A percentile compares a stretch with the other conserved stretches of the same genome.
Evolutionary conservation across 768 basidiomycete species (phyloP).

Genomic region (Neoboletus subvelutipes): DNA sequence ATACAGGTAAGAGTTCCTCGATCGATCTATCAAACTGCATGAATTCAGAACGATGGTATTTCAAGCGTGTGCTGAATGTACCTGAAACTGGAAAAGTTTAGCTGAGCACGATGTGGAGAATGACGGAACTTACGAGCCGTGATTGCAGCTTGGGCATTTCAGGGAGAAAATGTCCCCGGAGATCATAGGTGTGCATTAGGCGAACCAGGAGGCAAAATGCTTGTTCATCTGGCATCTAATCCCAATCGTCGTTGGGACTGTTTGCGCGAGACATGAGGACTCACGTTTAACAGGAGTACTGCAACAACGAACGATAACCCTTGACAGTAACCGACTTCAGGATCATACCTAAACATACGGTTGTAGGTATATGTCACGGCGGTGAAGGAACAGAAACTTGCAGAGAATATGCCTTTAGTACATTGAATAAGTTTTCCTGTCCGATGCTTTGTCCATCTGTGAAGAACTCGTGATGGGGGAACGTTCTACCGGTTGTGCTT

Average conservation of each 20-base stretch:
- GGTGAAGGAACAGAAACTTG: constrained; percentile 39
- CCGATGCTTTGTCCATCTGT: constrained; percentile 92
- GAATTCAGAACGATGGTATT: constrained; percentile 17
- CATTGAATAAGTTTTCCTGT: constrained; percentile 96
- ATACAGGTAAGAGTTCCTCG: constrained; percentile 88
- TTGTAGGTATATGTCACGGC: constrained; percentile 4
- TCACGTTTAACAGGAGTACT: constrained; percentile 85
- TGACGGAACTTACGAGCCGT: constrained; percentile 61
- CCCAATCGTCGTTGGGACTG: not conserved
- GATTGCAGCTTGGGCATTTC: constrained; percentile 98
- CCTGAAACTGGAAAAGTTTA: constrained; percentile 54
- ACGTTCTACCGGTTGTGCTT: constrained; percentile 57
- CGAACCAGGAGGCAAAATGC: constrained; percentile 94
- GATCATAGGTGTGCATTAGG: constrained; percentile 94
- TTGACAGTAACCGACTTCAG: constrained; percentile 97
- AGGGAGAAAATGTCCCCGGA: constrained; percentile 95
- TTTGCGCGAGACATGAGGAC: constrained; percentile 17
- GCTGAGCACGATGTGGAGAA: not conserved
- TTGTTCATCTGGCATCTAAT: constrained; percentile 98
- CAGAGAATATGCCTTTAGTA: constrained; percentile 96
- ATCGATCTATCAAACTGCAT: constrained; percentile 87
- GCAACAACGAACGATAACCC: constrained; percentile 96
- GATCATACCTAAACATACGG: constrained; percentile 61
- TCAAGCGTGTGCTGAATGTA: constrained; percentile 29
- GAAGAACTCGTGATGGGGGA: constrained; percentile 96